Conservation (phyloP, 352 stramenopile species). For the Globisporangium ultimum region DNA sequence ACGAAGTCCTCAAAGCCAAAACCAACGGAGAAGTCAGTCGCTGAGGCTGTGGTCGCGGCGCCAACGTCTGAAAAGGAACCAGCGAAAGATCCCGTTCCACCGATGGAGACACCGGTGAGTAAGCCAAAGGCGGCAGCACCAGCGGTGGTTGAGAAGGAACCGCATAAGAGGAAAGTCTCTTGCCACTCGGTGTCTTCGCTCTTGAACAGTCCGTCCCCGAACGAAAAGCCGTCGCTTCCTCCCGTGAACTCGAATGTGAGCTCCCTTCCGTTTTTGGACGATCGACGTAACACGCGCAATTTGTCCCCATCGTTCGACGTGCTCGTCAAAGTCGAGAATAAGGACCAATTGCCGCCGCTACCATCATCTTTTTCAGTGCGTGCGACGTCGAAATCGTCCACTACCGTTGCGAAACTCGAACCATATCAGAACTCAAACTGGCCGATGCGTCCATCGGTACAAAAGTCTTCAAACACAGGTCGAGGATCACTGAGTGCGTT, state of each 20-base stretch:
- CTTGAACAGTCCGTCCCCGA: slow-evolving; percentile 62
- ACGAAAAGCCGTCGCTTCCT: slow-evolving; percentile 25
- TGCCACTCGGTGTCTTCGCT: slow-evolving; percentile 70
- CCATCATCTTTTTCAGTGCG: slow-evolving; percentile 4
- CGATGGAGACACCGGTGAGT: neutral
- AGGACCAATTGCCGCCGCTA: slow-evolving; percentile 26
- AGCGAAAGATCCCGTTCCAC: neutral
- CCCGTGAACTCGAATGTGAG: slow-evolving; percentile 23
- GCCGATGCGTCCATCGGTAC: slow-evolving; percentile 8
- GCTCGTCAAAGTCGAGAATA: slow-evolving; percentile 54
- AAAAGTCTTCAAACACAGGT: neutral
- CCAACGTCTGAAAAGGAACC: no score
- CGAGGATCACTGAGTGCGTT: slow-evolving; percentile 62
- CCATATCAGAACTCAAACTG: slow-evolving; percentile 22
- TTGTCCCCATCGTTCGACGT: slow-evolving; percentile 25
- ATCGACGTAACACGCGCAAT: slow-evolving; percentile 7
- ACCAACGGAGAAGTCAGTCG: no score
- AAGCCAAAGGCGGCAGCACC: neutral
- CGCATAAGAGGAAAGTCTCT: slow-evolving; percentile 33
- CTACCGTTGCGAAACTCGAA: slow-evolving; percentile 14
- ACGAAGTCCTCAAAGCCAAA: no score
- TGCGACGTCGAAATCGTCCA: slow-evolving; percentile 3
- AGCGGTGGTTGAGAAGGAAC: slow-evolving; percentile 4
- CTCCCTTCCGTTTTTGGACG: slow-evolving; percentile 38
- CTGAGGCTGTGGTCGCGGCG: no score